Percentiles rank a stretch among this genome's conserved stretches.
phyloP scores from a whole-genome alignment of 768 basidiomycete genomes.

The Cyclocybe aegerita region DNA sequence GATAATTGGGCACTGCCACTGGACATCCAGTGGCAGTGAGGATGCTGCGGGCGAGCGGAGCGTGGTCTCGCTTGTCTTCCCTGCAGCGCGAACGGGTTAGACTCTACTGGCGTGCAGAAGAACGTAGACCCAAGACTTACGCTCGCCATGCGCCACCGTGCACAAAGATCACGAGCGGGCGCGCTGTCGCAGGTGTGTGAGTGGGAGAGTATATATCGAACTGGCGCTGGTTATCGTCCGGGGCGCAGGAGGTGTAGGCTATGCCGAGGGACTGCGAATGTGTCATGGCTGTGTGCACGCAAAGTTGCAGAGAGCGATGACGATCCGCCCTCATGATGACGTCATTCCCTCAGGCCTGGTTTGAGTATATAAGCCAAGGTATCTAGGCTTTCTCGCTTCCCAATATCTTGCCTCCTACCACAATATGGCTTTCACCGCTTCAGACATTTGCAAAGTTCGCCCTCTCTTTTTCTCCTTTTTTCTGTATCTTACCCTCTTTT shows the following conservation, averaged over 20 bases:
- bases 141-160: slow-evolving; percentile 86
- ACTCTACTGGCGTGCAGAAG: not conserved
- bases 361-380: slow-evolving; percentile 3
- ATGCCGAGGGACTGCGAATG: slow-evolving; percentile 25
- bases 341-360: slow-evolving; percentile 10
- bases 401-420: not conserved
- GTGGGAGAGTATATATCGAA: slow-evolving; percentile 55
- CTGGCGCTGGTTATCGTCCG: slow-evolving; percentile 32
- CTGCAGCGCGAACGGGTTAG: slow-evolving; percentile 31
- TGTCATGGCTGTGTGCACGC: not conserved
- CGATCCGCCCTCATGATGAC: slow-evolving; percentile 14
- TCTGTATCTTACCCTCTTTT: slow-evolving; percentile 7
- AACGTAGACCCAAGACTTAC: slow-evolving; percentile 40
- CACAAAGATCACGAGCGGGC: slow-evolving; percentile 65
- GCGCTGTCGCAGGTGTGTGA: not conserved
- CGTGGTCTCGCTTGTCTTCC: slow-evolving; percentile 70
- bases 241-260: slow-evolving; percentile 32
- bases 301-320: not conserved
- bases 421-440: slow-evolving; percentile 66
- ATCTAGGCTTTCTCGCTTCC: not conserved
- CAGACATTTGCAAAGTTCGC: slow-evolving; percentile 77
- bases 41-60: slow-evolving; percentile 51
- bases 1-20: slow-evolving; percentile 78
- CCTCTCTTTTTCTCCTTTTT: not conserved
- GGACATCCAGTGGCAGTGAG: slow-evolving; percentile 47